Conservation (phyloP, 2,329 filamentous ascomycete genomes). For the Colletotrichum higginsianum region DNA sequence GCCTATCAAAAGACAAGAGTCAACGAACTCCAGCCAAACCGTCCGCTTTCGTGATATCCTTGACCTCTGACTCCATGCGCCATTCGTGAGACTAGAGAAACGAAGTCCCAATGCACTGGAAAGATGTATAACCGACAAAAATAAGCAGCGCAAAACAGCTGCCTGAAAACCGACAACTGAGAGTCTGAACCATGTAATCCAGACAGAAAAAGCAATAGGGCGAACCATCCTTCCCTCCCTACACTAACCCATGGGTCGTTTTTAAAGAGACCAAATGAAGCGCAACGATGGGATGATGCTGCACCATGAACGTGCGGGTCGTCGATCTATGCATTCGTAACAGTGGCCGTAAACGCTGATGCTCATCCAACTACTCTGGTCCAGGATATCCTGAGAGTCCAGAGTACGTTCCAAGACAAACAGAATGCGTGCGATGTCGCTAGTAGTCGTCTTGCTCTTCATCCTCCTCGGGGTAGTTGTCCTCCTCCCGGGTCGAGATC, state of each 20-base stretch:
- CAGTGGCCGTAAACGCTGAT: slow-evolving; percentile 42
- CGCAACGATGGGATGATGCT: slow-evolving; percentile 10
- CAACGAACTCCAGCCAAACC: slow-evolving; percentile 56
- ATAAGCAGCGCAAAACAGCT: slow-evolving; percentile 35
- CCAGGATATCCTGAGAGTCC: slow-evolving; percentile 48
- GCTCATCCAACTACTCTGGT: slow-evolving; percentile 44
- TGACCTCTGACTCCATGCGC: slow-evolving; percentile 59
- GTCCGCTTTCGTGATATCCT: slow-evolving; percentile 50
- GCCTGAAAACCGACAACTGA: slow-evolving; percentile 37
- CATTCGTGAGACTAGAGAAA: slow-evolving; percentile 53
- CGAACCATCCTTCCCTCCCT: slow-evolving; percentile 8
- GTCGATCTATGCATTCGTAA: slow-evolving; percentile 54
- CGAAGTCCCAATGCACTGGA: slow-evolving; percentile 38
- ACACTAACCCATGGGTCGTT: slow-evolving; percentile 4
- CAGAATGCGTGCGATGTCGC: slow-evolving; percentile 33
- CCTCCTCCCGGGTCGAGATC: slow-evolving; percentile 49
- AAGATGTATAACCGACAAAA: slow-evolving; percentile 39
- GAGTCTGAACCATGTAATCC: slow-evolving; percentile 26
- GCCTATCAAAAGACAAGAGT: slow-evolving; percentile 41
- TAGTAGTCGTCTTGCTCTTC: slow-evolving; percentile 46
- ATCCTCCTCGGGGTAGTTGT: slow-evolving; percentile 48
- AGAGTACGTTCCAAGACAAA: slow-evolving; percentile 42
- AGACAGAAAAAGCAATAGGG: slow-evolving; percentile 32
- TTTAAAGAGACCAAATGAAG: slow-evolving; percentile 1
- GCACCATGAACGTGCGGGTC: slow-evolving; percentile 40